A percentile compares a stretch with the other conserved stretches of the same genome.
These are phyloP conservation scores for Smittium mucronatum DNA, from an alignment of 371 early-diverging fungal species.

Conservation along the genomic window DNA sequence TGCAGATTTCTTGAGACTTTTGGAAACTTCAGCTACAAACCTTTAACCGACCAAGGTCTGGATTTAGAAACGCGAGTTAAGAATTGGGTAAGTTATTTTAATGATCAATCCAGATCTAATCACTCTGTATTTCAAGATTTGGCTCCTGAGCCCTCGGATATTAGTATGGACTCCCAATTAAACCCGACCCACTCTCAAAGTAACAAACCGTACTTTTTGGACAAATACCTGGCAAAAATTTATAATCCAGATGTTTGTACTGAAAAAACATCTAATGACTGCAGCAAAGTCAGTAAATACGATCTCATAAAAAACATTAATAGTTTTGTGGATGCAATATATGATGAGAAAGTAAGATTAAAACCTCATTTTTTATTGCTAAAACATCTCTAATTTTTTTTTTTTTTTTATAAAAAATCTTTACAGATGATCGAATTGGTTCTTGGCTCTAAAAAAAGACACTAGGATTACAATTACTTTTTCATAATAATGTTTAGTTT, in stretches of 20 bases:
- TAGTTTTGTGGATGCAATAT: background rate
- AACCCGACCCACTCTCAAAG: background rate
- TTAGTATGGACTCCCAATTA: background rate
- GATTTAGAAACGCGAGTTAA: background rate
- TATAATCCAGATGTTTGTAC: background rate
- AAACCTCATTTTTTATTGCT: background rate
- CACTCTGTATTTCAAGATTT: background rate
- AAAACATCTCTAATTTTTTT: background rate
- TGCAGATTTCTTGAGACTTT: constrained; percentile 4
- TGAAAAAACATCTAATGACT: background rate
- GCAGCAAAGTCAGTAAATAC: background rate
- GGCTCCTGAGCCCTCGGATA: background rate
- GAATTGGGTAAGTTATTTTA: background rate
- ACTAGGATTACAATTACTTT: background rate
- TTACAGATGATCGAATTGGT: background rate
- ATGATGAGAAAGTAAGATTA: background rate
- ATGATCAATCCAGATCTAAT: background rate
- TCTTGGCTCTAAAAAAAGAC: background rate
- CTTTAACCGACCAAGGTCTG: background rate
- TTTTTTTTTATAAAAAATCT: background rate
- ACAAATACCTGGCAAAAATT: background rate
- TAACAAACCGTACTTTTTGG: background rate
- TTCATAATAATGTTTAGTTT: background rate
- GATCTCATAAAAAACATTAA: background rate
- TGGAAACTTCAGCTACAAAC: background rate